Conservation (phyloP, 306 rosid species). For the Acacia crassicarpa region DNA sequence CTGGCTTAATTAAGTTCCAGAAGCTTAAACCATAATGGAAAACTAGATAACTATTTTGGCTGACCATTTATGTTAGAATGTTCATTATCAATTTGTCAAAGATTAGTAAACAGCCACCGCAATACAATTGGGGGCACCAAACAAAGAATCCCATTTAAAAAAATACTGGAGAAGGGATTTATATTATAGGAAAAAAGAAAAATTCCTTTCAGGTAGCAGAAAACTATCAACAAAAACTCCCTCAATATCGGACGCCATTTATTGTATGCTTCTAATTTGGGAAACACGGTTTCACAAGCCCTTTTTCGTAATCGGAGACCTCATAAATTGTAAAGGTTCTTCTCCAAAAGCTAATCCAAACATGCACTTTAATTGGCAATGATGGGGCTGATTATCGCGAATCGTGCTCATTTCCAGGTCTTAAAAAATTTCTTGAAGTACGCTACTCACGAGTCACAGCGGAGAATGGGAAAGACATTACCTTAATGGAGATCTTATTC, state of each 20-base stretch:
- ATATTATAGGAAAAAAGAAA: background rate
- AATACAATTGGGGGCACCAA: background rate
- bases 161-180: background rate
- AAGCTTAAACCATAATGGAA: background rate
- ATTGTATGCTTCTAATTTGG: background rate
- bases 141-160: background rate
- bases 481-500: constrained; percentile 87
- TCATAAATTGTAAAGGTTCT: too few relatives aligned
- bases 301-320: too few relatives aligned
- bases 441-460: background rate
- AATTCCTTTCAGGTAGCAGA: background rate
- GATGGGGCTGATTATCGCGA: background rate
- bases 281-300: too few relatives aligned
- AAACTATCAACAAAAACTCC: background rate
- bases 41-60: background rate
- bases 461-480: constrained; percentile 13
- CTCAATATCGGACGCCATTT: background rate
- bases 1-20: background rate
- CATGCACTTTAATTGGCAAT: background rate
- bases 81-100: background rate
- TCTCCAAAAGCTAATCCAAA: too few relatives aligned
- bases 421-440: background rate
- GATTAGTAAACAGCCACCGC: background rate
- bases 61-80: background rate
- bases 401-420: background rate